These are phyloP conservation scores for Harrya chromipes DNA, from an alignment of 768 basidiomycete species.

Conservation along the genomic window DNA sequence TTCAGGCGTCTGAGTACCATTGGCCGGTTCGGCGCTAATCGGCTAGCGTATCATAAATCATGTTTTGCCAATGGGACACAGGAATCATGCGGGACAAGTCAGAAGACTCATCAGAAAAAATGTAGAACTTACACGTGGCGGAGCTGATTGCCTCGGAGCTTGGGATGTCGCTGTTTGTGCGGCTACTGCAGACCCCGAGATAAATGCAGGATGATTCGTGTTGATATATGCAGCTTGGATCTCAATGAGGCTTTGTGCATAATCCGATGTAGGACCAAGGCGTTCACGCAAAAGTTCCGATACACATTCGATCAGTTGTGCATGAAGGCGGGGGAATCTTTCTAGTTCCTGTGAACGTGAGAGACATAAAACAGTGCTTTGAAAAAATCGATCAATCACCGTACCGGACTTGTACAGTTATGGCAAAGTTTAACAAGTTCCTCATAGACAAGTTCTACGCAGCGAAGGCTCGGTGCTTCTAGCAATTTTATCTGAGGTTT, in stretches of 20 bases:
- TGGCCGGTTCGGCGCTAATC: constrained; percentile 58
- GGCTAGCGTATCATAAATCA: constrained; percentile 42
- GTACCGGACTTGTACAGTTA: constrained; percentile 88
- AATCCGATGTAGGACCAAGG: constrained; percentile 94
- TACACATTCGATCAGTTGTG: constrained; percentile 94
- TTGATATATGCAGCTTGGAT: constrained; percentile 99
- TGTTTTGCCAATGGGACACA: constrained; percentile 12
- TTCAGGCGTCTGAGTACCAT: constrained; percentile 47
- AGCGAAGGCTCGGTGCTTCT: constrained; percentile 90
- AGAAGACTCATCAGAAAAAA: constrained; percentile 3
- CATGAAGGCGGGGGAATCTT: constrained; percentile 91
- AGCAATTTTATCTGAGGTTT: constrained; percentile 98
- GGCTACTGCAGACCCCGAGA: constrained; percentile 69
- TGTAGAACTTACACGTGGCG: constrained; percentile 49
- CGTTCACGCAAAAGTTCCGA: constrained; percentile 94
- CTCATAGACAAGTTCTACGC: constrained; percentile 97
- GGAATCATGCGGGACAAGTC: constrained; percentile 15
- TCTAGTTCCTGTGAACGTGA: constrained; percentile 71
- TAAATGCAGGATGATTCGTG: constrained; percentile 96
- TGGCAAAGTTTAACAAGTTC: constrained; percentile 99
- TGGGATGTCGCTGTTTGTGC: constrained; percentile 46
- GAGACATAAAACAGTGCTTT: constrained; percentile 1
- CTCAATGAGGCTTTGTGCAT: constrained; percentile 90
- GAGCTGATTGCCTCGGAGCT: constrained; percentile 41
- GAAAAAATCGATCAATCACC: constrained; percentile 23